phyloP scores from a whole-genome alignment of 2,329 filamentous ascomycete genomes.

The Epicoccum nigrum region DNA sequence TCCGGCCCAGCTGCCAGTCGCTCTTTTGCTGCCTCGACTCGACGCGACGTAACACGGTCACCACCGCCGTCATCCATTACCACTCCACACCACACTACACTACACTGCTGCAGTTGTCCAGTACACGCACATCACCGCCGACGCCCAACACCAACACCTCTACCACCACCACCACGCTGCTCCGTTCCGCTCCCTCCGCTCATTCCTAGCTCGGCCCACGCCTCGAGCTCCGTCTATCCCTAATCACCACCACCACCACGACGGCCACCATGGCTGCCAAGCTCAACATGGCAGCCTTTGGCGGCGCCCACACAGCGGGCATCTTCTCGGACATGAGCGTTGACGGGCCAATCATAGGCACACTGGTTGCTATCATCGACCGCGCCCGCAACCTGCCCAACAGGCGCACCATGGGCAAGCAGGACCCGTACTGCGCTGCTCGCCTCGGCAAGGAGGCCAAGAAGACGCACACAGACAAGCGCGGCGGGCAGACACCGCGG shows the following conservation, averaged over 20 bases:
- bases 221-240: neutral
- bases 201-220: neutral
- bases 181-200: neutral
- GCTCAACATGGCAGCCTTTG: constrained; percentile 43
- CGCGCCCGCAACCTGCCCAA: constrained; percentile 97
- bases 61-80: neutral
- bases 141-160: neutral
- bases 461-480: constrained; percentile 92
- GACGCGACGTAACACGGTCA: neutral
- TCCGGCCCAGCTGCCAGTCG: constrained; percentile 13
- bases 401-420: constrained; percentile 95
- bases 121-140: neutral
- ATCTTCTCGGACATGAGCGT: constrained; percentile 94
- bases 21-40: constrained; percentile 5
- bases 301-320: constrained; percentile 80
- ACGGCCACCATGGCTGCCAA: constrained; percentile 46
- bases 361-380: constrained; percentile 89
- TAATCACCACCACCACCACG: neutral
- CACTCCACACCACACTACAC: neutral
- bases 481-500: constrained; percentile 92
- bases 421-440: constrained; percentile 96
- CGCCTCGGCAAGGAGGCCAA: constrained; percentile 95
- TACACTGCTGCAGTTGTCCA: neutral
- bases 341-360: constrained; percentile 92
- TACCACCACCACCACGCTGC: neutral